These are phyloP conservation scores for Lathyrus tuberosus DNA, from an alignment of 306 rosid genomes.

Conservation along the genomic window DNA sequence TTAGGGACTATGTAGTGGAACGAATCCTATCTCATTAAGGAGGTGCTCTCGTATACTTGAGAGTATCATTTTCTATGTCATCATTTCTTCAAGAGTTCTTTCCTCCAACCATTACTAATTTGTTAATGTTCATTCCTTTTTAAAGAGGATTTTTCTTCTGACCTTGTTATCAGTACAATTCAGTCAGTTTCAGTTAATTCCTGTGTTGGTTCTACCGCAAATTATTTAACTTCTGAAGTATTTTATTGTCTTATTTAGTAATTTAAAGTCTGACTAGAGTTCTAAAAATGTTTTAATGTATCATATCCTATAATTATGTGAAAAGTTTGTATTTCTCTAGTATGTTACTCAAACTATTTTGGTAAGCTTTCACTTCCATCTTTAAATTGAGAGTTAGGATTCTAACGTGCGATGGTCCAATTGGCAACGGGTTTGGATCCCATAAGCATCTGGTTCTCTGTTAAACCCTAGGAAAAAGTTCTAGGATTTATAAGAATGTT, in stretches of 20 bases:
- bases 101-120: neutral
- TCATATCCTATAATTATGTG: neutral
- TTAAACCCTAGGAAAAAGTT: neutral
- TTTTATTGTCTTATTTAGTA: neutral
- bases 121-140: neutral
- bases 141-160: neutral
- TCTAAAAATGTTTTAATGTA: neutral
- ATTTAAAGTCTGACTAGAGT: neutral
- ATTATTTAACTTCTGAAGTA: neutral
- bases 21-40: neutral
- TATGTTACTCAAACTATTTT: neutral
- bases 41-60: neutral
- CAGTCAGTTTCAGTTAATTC: neutral
- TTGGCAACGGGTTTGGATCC: neutral
- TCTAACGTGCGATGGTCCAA: neutral
- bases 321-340: slow-evolving; percentile 1
- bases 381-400: neutral
- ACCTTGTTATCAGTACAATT: neutral
- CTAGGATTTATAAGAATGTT: neutral
- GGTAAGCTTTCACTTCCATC: neutral
- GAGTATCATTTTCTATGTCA: neutral
- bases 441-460: neutral
- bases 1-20: neutral
- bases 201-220: neutral
- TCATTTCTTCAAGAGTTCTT: neutral